Conservation (phyloP, 164 flowering plant species). For the Cinnamomum chago region DNA sequence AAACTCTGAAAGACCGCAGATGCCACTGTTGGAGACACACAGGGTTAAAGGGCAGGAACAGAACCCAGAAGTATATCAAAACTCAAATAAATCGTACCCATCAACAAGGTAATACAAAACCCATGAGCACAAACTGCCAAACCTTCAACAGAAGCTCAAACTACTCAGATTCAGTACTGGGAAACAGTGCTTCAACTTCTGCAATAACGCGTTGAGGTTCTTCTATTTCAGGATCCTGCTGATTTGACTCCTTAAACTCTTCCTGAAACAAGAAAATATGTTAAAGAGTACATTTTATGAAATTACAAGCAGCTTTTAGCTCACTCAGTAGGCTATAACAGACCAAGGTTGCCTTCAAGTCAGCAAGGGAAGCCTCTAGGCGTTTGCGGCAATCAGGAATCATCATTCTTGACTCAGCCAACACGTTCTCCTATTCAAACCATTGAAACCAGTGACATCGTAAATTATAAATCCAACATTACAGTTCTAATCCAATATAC, state of each 20-base stretch:
- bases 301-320: not conserved
- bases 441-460: not conserved
- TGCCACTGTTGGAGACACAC: too few relatives aligned
- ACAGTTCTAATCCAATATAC: not conserved
- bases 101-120: too few relatives aligned
- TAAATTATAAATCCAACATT: too few relatives aligned
- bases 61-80: too few relatives aligned
- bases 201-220: constrained; percentile 47
- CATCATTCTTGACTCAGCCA: constrained; percentile 98
- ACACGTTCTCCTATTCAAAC: constrained; percentile 70
- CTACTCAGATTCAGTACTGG: constrained; percentile 33
- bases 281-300: not conserved
- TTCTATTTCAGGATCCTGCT: constrained; percentile 56
- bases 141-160: too few relatives aligned
- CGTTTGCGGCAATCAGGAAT: constrained; percentile 92
- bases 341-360: constrained; percentile 70
- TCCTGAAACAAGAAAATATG: constrained; percentile 35
- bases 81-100: too few relatives aligned
- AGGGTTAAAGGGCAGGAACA: too few relatives aligned
- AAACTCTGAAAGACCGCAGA: too few relatives aligned
- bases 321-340: constrained; percentile 1
- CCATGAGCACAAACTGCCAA: too few relatives aligned
- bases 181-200: constrained; percentile 50
- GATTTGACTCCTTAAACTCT: constrained; percentile 52
- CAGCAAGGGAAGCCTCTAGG: constrained; percentile 68